A percentile compares a stretch with the other conserved stretches of the same genome.
Conservation (phyloP, 495 filamentous ascomycete genomes). For the Cryomyces minteri region DNA sequence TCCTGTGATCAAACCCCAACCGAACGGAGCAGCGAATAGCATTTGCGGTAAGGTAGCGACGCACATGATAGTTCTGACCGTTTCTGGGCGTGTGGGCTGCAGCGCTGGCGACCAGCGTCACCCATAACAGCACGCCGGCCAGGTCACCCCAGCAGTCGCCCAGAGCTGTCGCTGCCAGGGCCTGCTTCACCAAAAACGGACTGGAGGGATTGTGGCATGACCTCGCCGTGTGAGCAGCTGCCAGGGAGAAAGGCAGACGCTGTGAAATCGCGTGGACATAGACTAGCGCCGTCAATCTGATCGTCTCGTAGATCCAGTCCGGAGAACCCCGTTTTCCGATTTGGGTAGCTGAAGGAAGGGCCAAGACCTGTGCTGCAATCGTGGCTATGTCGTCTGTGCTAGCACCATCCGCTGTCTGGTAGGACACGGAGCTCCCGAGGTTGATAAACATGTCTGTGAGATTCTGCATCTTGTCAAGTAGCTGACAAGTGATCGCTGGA, state of each 20-base stretch:
- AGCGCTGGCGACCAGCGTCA: conserved; percentile 11
- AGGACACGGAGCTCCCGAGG: no score
- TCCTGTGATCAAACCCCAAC: conserved; percentile 15
- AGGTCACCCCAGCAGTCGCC: conserved; percentile 14
- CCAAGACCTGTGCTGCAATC: no score
- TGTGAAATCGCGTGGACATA: neutral
- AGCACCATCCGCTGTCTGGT: no score
- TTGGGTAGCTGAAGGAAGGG: no score
- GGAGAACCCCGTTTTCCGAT: no score
- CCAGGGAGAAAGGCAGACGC: neutral
- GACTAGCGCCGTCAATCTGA: neutral
- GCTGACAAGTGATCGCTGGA: no score
- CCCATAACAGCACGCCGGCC: conserved; percentile 18
- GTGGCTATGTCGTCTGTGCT: no score
- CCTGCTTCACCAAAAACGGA: neutral
- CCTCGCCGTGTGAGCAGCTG: no score
- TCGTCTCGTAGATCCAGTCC: neutral
- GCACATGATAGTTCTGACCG: neutral
- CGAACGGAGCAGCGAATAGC: conserved; percentile 12
- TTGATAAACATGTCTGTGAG: no score
- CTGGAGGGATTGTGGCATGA: no score
- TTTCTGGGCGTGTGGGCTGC: conserved; percentile 5
- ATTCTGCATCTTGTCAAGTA: no score
- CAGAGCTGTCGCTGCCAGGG: conserved; percentile 3
- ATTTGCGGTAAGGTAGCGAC: conserved; percentile 15